These are phyloP conservation scores for Diversispora epigaea DNA, from an alignment of 192 early-diverging fungal species.

Conservation along the genomic window DNA sequence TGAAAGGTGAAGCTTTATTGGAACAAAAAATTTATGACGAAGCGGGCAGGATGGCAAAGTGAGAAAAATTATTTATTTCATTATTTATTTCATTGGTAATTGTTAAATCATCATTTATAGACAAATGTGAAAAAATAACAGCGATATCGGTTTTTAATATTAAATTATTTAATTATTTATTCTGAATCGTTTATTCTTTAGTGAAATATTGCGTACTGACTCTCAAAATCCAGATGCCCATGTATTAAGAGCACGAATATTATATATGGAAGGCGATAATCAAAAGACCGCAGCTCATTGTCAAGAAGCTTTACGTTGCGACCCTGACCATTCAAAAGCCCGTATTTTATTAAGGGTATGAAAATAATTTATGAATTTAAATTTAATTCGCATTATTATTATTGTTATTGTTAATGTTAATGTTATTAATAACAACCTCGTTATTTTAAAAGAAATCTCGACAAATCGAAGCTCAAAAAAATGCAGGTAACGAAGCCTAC, in stretches of 20 bases:
- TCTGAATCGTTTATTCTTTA: constrained; percentile 25
- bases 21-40: constrained; percentile 61
- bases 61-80: neutral
- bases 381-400: neutral
- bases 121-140: neutral
- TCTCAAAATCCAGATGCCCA: constrained; percentile 70
- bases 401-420: neutral
- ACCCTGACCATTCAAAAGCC: constrained; percentile 76
- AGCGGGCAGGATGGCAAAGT: constrained; percentile 55
- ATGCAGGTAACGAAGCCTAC: constrained; percentile 76
- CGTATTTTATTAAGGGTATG: constrained; percentile 49
- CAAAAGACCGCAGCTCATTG: constrained; percentile 53
- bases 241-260: constrained; percentile 61
- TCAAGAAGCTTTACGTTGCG: constrained; percentile 65
- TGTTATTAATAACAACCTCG: neutral
- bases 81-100: neutral
- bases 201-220: constrained; percentile 60
- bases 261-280: constrained; percentile 71
- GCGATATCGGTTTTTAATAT: no score
- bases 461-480: constrained; percentile 63
- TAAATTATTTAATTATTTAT: no score
- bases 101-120: neutral
- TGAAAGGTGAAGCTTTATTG: constrained; percentile 65
- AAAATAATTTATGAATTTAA: no score
- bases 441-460: constrained; percentile 53